phyloP scores from a whole-genome alignment of 306 rosid genomes.

The Lagenaria siceraria region DNA sequence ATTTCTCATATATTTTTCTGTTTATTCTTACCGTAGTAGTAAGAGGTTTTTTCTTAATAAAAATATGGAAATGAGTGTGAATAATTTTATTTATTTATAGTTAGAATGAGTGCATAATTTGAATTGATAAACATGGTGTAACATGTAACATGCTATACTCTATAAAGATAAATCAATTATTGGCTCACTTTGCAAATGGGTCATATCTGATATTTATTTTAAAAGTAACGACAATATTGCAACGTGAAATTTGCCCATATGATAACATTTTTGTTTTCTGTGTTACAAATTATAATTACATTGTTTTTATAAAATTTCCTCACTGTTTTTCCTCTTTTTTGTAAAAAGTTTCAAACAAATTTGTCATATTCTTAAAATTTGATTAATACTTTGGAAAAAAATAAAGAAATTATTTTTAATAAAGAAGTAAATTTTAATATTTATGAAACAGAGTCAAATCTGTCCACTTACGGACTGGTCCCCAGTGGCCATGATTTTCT shows the following conservation, averaged over 20 bases:
- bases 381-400: too few species aligned
- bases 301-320: neutral
- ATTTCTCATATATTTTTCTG: too few species aligned
- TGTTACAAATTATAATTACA: too few species aligned
- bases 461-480: too few species aligned
- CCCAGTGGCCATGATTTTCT: neutral
- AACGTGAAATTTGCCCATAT: neutral
- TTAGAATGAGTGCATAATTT: neutral
- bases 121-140: neutral
- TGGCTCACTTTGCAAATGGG: neutral
- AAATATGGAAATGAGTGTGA: too few species aligned
- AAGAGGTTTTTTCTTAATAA: too few species aligned
- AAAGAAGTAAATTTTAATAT: too few species aligned
- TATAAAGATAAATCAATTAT: neutral
- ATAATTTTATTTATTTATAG: too few species aligned
- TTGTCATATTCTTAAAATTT: too few species aligned
- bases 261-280: neutral
- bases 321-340: neutral
- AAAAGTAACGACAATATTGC: neutral
- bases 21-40: too few species aligned
- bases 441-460: too few species aligned
- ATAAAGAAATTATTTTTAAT: too few species aligned
- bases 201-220: neutral
- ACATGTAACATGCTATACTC: neutral
- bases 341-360: neutral